Evolutionary conservation across 306 rosid species (phyloP).

Genomic region (Fragaria nilgerrensis): DNA sequence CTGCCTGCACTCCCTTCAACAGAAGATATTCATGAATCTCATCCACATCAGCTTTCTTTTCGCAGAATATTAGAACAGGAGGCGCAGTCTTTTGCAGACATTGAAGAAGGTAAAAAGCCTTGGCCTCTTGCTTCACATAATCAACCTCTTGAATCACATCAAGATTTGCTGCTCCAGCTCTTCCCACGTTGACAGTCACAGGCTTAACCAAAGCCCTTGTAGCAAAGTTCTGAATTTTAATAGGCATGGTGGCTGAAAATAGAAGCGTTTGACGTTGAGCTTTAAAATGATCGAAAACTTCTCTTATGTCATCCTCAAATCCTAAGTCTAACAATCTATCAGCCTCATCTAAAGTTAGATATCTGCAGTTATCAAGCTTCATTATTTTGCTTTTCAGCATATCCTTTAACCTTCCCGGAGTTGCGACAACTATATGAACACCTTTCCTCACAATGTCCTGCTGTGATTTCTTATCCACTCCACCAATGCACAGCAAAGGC

Average conservation of each 20-base stretch:
- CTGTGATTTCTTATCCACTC: slow-evolving; percentile 84
- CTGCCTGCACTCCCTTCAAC: slow-evolving; percentile 90
- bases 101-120: slow-evolving; percentile 81
- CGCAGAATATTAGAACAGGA: slow-evolving; percentile 81
- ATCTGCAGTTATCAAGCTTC: slow-evolving; percentile 71
- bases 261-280: slow-evolving; percentile 87
- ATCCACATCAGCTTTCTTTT: slow-evolving; percentile 91
- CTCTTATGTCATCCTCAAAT: slow-evolving; percentile 84
- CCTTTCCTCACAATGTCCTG: slow-evolving; percentile 81
- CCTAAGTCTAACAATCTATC: slow-evolving; percentile 91
- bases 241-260: slow-evolving; percentile 94
- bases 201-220: slow-evolving; percentile 80
- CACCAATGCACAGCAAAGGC: slow-evolving; percentile 92
- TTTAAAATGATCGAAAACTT: slow-evolving; percentile 88
- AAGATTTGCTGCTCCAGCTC: slow-evolving; percentile 93
- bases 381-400: slow-evolving; percentile 88
- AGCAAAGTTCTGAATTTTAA: slow-evolving; percentile 87
- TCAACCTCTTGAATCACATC: slow-evolving; percentile 95
- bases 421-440: slow-evolving; percentile 95
- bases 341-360: slow-evolving; percentile 87
- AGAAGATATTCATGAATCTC: slow-evolving; percentile 94
- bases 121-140: slow-evolving; percentile 92
- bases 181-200: slow-evolving; percentile 75
- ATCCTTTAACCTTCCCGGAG: slow-evolving; percentile 96
- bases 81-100: slow-evolving; percentile 94